Evolutionary conservation across 169 alveolate genomes (phyloP).

Genomic region (Eimeria brunetti): DNA sequence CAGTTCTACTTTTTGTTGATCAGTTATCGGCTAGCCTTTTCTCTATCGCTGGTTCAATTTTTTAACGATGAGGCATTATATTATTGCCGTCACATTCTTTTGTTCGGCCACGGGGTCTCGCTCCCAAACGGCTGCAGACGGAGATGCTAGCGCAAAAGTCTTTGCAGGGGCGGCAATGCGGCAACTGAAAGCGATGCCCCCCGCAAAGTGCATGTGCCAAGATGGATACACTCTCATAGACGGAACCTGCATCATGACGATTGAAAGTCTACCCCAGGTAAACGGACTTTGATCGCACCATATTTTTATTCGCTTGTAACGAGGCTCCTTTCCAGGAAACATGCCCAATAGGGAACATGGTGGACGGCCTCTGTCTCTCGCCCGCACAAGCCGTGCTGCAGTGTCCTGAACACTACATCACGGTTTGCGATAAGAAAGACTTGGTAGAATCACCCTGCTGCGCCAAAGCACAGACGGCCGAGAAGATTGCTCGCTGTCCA

Average conservation of each 20-base stretch:
- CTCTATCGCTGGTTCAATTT: conserved; percentile 45
- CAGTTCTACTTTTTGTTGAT: conserved; percentile 7
- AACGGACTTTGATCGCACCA: neutral
- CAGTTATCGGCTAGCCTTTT: conserved; percentile 31
- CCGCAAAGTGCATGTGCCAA: conserved; percentile 38
- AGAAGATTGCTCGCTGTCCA: conserved; percentile 40
- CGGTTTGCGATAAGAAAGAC: conserved; percentile 42
- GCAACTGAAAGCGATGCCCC: conserved; percentile 47
- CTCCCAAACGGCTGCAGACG: conserved; percentile 50
- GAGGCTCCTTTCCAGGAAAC: neutral
- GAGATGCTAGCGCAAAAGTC: conserved; percentile 19
- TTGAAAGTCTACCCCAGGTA: conserved; percentile 27
- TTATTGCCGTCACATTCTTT: conserved; percentile 45
- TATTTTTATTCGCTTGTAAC: neutral
- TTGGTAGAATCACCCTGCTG: conserved; percentile 45
- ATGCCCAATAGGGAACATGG: conserved; percentile 45
- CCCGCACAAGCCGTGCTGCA: conserved; percentile 37
- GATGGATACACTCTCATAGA: conserved; percentile 46
- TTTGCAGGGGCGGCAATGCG: conserved; percentile 29
- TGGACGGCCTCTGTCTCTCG: conserved; percentile 56
- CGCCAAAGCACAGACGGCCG: conserved; percentile 49
- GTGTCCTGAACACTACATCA: conserved; percentile 36
- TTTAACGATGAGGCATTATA: conserved; percentile 38
- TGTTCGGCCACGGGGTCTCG: conserved; percentile 70
- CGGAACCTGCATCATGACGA: conserved; percentile 40